These are phyloP conservation scores for Clonostachys chloroleuca DNA, from an alignment of 2,329 filamentous ascomycete species.

Conservation along the genomic window DNA sequence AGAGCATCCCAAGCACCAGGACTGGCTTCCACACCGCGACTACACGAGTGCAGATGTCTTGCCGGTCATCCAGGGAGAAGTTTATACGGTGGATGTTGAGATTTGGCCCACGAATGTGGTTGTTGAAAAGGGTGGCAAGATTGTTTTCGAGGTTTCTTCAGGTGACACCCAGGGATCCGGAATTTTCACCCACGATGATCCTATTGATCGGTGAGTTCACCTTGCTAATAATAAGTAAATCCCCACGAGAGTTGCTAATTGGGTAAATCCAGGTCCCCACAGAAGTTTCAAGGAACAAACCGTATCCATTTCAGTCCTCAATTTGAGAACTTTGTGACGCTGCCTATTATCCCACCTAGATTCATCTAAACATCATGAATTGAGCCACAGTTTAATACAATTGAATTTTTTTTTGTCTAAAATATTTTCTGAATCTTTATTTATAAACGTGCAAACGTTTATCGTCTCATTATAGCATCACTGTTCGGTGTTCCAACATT, in stretches of 20 bases:
- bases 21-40: conserved; percentile 43
- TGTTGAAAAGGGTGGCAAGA: conserved; percentile 34
- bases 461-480: too few relatives aligned
- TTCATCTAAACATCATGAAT: conserved; percentile 2
- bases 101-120: conserved; percentile 62
- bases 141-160: conserved; percentile 50
- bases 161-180: conserved; percentile 58
- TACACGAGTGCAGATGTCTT: conserved; percentile 53
- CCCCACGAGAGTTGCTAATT: background rate
- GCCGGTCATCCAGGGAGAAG: conserved; percentile 46
- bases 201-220: conserved; percentile 38
- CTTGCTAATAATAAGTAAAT: too few relatives aligned
- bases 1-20: conserved; percentile 42
- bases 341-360: conserved; percentile 44
- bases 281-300: conserved; percentile 38
- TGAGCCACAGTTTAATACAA: too few relatives aligned
- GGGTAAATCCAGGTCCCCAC: conserved; percentile 5
- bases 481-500: too few relatives aligned
- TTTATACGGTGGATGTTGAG: conserved; percentile 58
- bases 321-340: conserved; percentile 42
- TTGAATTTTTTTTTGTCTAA: too few relatives aligned
- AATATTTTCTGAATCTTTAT: too few relatives aligned
- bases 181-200: conserved; percentile 48
- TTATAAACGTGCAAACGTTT: too few relatives aligned
- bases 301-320: conserved; percentile 46